phyloP scores from a whole-genome alignment of 768 basidiomycete genomes.

The Suillus sp. region DNA sequence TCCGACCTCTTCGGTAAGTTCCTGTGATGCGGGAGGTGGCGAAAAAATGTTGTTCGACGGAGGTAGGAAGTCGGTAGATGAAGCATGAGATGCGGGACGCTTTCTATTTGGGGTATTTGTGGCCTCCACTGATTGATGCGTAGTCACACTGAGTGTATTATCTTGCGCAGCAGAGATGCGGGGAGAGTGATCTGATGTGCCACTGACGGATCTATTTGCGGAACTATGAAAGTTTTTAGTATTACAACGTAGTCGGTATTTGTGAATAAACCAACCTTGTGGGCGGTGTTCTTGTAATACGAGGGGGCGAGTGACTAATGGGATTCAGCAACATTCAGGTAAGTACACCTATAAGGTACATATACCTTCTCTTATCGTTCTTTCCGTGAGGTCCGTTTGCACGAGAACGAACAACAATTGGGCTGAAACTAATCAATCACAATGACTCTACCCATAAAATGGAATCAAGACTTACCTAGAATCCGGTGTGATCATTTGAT shows the following conservation, averaged over 20 bases:
- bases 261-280: not conserved
- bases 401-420: slow-evolving; percentile 25
- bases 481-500: slow-evolving; percentile 35
- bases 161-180: not conserved
- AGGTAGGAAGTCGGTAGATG: not conserved
- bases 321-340: not conserved
- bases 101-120: not conserved
- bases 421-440: slow-evolving; percentile 17
- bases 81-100: slow-evolving; percentile 6
- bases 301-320: slow-evolving; percentile 2
- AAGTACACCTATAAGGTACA: no score
- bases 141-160: not conserved
- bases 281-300: not conserved
- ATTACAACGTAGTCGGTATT: not conserved
- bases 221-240: not conserved
- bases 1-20: slow-evolving; percentile 36
- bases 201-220: not conserved
- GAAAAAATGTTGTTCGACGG: slow-evolving; percentile 34
- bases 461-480: slow-evolving; percentile 25
- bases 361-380: slow-evolving; percentile 1
- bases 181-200: not conserved
- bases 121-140: slow-evolving; percentile 6
- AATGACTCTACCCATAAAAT: slow-evolving; percentile 8
- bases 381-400: slow-evolving; percentile 21
- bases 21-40: not conserved